Evolutionary conservation across 768 basidiomycete genomes (phyloP), one percentile per base, ranked within the genome.

Genomic region (Panaeolus cyanescens): DNA sequence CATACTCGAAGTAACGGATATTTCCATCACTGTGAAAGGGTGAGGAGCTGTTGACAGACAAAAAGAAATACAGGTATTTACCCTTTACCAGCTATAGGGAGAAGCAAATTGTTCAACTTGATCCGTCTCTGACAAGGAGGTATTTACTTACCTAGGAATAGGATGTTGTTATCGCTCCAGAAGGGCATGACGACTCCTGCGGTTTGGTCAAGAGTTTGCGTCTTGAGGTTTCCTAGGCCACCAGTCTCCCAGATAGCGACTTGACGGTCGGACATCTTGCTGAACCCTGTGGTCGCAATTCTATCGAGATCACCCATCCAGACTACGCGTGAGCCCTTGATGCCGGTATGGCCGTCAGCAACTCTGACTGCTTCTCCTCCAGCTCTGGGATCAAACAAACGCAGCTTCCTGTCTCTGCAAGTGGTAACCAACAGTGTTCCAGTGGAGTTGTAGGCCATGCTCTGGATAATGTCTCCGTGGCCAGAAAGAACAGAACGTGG

Each of bases 161-260:
- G 77, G 58, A 97, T 91, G 66, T 92, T 91, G 73, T 96, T 98
- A 67, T 96, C 95, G 39, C 86, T 88, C 89, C 93, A 99, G 87
- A 97, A 97, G 2, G 96, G 96, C 95, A 99, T 99, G 40, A 96
- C 73, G 9, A 96, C 93, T 36, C 96, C 96, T 56, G 95, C 88
- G 36, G 89, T 90, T 73, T 96, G 94, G 74, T 99, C 96, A 62
- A 99, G 78, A 13, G 80, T 81, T 57, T 87, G 77, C 60, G 85
- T 93, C 78, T 94, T 96, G 64, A 95, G 67, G 71, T 85, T 94
- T 37, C 74, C 80, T 57, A 99, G 74, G 13, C 86, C 81, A 9
- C 89, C 85, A 1, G 92, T 85, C 71, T 99, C 95, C 96, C 96
- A 99, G 42, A 99, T 76, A 58, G 80, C 83, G 32, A 95, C 82